These are phyloP conservation scores for Daldinia bambusicola DNA, from an alignment of 495 filamentous ascomycete genomes.

Conservation along the genomic window DNA sequence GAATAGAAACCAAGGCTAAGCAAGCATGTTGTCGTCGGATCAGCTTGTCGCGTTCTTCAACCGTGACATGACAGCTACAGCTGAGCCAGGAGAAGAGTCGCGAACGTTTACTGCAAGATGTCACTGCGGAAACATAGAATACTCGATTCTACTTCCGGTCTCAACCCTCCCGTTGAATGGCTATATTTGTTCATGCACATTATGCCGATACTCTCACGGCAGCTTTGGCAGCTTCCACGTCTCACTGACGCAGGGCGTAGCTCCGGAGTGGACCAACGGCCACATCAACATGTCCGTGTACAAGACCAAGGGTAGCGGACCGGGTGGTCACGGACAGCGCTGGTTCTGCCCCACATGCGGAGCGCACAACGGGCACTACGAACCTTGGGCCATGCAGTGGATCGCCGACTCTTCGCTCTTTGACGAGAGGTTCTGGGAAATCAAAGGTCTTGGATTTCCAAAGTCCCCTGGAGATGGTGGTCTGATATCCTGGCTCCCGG, in stretches of 20 bases:
- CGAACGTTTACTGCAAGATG: slow-evolving; percentile 53
- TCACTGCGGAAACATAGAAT: slow-evolving; percentile 53
- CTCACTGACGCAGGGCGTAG: slow-evolving; percentile 45
- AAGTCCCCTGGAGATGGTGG: slow-evolving; percentile 45
- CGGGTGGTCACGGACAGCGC: slow-evolving; percentile 58
- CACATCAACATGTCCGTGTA: slow-evolving; percentile 61
- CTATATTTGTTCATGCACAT: slow-evolving; percentile 72
- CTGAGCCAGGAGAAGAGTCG: slow-evolving; percentile 14
- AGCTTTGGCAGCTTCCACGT: slow-evolving; percentile 65
- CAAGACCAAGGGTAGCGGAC: slow-evolving; percentile 47
- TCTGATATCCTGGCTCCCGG: slow-evolving; percentile 55
- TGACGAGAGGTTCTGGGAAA: slow-evolving; percentile 48
- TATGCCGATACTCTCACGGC: slow-evolving; percentile 69
- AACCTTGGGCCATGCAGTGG: slow-evolving; percentile 45
- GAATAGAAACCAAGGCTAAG: background rate
- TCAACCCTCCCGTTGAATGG: slow-evolving; percentile 50
- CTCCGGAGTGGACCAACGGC: slow-evolving; percentile 48
- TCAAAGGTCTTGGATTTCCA: slow-evolving; percentile 55
- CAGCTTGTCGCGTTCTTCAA: slow-evolving; percentile 18
- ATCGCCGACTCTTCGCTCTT: slow-evolving; percentile 49
- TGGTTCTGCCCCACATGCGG: slow-evolving; percentile 77
- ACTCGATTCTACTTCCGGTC: slow-evolving; percentile 48
- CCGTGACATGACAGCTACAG: slow-evolving; percentile 12
- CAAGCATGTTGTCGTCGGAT: background rate
- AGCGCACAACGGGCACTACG: slow-evolving; percentile 64